Evolutionary conservation across 2,329 filamentous ascomycete species (phyloP).

Genomic region (Fusarium ambrosium): DNA sequence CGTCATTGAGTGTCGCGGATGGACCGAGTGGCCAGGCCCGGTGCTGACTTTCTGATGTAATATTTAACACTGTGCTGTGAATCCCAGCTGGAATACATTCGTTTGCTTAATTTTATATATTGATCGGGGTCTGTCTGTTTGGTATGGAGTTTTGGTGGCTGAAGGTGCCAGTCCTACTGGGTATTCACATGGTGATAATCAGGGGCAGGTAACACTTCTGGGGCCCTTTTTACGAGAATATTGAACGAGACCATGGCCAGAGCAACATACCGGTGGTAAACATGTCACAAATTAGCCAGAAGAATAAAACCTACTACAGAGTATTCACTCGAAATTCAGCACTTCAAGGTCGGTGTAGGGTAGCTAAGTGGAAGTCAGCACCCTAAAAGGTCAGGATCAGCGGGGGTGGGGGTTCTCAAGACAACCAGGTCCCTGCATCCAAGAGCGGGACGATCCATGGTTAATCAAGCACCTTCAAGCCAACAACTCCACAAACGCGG

Average conservation of each 20-base stretch:
- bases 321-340: background rate
- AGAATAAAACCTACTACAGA: background rate
- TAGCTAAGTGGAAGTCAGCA: background rate
- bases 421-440: constrained; percentile 5
- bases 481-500: constrained; percentile 10
- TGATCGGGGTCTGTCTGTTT: background rate
- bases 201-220: background rate
- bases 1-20: background rate
- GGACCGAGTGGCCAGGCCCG: background rate
- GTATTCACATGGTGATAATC: background rate
- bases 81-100: background rate
- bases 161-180: too few relatives aligned
- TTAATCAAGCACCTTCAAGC: background rate
- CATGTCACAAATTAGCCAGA: background rate
- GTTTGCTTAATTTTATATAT: background rate
- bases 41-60: background rate
- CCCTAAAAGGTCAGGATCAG: background rate
- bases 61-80: too few relatives aligned
- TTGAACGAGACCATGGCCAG: too few relatives aligned
- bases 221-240: background rate
- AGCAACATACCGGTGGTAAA: background rate
- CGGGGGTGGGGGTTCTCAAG: constrained; percentile 5
- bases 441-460: constrained; percentile 7
- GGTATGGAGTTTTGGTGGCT: background rate
- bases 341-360: background rate